A percentile compares a stretch with the other conserved stretches of the same genome.
phyloP scores from a whole-genome alignment of 352 stramenopile genomes.

The Phytophthora rubi region DNA sequence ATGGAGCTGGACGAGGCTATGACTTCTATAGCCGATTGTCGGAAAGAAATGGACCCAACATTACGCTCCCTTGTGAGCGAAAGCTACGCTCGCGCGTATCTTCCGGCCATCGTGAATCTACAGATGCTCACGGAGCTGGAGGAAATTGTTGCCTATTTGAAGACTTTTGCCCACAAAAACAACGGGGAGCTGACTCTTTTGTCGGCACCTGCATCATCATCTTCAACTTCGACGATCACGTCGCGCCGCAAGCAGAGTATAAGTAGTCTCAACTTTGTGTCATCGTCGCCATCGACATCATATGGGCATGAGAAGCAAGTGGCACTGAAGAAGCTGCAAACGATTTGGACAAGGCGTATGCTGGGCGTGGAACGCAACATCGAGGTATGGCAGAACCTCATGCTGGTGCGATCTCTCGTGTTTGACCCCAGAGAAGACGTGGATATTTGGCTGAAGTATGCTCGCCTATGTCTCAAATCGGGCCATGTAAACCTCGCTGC shows the following conservation, averaged over 20 bases:
- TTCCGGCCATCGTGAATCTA: conserved; percentile 96
- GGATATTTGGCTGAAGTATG: conserved; percentile 95
- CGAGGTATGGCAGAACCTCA: conserved; percentile 94
- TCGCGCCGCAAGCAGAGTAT: conserved; percentile 77
- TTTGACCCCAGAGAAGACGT: conserved; percentile 91
- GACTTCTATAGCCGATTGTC: conserved; percentile 92
- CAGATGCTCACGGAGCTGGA: conserved; percentile 98
- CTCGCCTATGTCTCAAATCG: conserved; percentile 91
- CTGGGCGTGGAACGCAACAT: conserved; percentile 95
- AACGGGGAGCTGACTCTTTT: conserved; percentile 81
- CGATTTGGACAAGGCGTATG: conserved; percentile 88
- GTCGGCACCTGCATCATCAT: conserved; percentile 46
- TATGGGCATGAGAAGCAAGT: conserved; percentile 79
- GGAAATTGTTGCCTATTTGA: conserved; percentile 88
- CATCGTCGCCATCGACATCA: conserved; percentile 71
- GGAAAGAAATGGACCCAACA: conserved; percentile 96
- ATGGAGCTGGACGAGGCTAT: conserved; percentile 94
- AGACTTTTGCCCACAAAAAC: conserved; percentile 80
- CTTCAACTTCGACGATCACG: conserved; percentile 30
- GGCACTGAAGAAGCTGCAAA: conserved; percentile 78
- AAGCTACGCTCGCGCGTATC: conserved; percentile 97
- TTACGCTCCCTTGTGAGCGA: conserved; percentile 98
- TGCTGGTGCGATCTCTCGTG: conserved; percentile 95
- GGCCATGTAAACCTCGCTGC: conserved; percentile 88
- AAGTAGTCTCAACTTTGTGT: conserved; percentile 83